These are phyloP conservation scores for Cymbidium sinense DNA, from an alignment of 106 monocot genomes.

Conservation along the genomic window DNA sequence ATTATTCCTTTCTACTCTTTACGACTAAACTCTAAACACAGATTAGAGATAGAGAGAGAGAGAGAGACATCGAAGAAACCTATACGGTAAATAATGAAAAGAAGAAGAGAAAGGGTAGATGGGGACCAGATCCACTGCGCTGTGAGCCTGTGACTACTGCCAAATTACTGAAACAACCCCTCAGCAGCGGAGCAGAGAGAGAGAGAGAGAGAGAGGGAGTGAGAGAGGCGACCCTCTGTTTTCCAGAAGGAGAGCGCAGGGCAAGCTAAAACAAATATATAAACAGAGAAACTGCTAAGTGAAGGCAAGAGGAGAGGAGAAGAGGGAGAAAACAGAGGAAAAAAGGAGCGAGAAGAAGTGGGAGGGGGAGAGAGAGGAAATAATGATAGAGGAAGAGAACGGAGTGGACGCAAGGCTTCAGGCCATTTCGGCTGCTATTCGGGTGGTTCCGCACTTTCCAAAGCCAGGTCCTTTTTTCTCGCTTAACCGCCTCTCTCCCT, in stretches of 20 bases:
- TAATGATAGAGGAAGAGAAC: slow-evolving; percentile 35
- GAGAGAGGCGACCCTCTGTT: neutral
- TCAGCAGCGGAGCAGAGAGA: neutral
- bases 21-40: neutral
- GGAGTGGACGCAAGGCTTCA: slow-evolving; percentile 61
- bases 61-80: too few relatives aligned
- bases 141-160: neutral
- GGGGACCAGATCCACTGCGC: neutral
- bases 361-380: slow-evolving; percentile 12
- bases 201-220: neutral
- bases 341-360: slow-evolving; percentile 3
- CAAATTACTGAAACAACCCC: slow-evolving; percentile 1
- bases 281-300: neutral
- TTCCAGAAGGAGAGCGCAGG: neutral
- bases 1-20: neutral
- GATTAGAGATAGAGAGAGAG: too few relatives aligned
- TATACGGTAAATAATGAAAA: too few relatives aligned
- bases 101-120: neutral
- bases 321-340: neutral
- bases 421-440: slow-evolving; percentile 69
- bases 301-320: neutral
- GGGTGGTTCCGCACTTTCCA: slow-evolving; percentile 92
- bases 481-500: neutral
- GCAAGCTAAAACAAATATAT: neutral
- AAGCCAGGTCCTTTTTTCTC: slow-evolving; percentile 57